Base-by-base conservation (phyloP, 805 yeast genomes). In the Candida andamanensis region DNA sequence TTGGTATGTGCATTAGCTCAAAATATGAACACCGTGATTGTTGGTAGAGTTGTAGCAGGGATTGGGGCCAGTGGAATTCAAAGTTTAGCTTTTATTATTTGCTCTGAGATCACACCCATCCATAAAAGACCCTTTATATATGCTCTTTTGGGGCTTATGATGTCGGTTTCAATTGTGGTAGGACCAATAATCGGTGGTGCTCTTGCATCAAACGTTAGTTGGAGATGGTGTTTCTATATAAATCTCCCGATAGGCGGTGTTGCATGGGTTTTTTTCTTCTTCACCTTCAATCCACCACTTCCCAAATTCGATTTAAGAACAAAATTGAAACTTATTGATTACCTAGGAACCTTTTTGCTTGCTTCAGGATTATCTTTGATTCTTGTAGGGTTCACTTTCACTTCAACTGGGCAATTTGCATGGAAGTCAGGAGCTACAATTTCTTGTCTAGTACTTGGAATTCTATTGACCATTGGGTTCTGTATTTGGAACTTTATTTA, bases 191-290 rank as follows among this genome's bases (percentile, higher is more conserved):
- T 80, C 14, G 85, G 85, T 10, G 85, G 85, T 27, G 76, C 75
- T 0, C 69, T 80, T 36, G 67, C 83, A 2, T 50, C 70, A 3
- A 54, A 67, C 29, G 73, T 66, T 6, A 52, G 72, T n/a, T 80
- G 87, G 86, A 63, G 86, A 47, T 80, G 87, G 85, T 74, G 83
- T 46, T 81, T 79, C 49, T 81, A 75, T 51, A 63, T 81, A 41
- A 81, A 80, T 48, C 51, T 81, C 20, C 85, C 85, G 3, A 52
- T 78, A 24, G 83, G 84, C 9, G 85, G 79, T 1, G 36, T 61
- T 2, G 70, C 77, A 1, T 40, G 59, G 14, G 49, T 49, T 1
- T 39, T 63, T 6, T 51, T 74, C 15, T 30, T 61, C 7, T 40
- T 60, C 4, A 55, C 60, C 10, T 69, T 72, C 50, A 58, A 63